Evolutionary conservation across 192 early-diverging fungal species (phyloP).

Genomic region (Rhizoclosmatium sp.): DNA sequence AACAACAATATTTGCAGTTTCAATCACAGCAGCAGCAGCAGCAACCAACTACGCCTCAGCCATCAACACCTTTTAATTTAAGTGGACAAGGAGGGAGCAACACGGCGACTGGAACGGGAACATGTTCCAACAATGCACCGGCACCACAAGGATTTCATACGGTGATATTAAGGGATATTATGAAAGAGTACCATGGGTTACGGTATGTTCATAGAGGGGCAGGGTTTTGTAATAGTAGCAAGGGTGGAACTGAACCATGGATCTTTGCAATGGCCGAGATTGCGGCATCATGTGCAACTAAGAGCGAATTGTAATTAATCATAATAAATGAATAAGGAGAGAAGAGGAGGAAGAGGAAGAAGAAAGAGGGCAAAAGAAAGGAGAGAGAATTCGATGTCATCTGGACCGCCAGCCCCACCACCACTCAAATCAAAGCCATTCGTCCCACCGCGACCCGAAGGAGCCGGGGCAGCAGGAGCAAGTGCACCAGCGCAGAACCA

Average conservation of each 20-base stretch:
- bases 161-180: constrained; percentile 21
- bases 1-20: background rate
- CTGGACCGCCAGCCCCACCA: constrained; percentile 22
- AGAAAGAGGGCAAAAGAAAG: background rate
- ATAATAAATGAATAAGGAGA: background rate
- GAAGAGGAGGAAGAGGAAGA: too few relatives aligned
- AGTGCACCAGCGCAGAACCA: background rate
- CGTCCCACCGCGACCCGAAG: constrained; percentile 25
- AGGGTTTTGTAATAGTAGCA: background rate
- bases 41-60: constrained; percentile 4
- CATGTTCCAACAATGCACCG: background rate
- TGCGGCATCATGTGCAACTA: background rate
- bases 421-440: constrained; percentile 26
- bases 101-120: background rate
- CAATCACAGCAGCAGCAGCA: background rate
- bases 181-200: constrained; percentile 26
- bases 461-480: background rate
- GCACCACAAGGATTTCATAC: constrained; percentile 10
- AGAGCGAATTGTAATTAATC: background rate
- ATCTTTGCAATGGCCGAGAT: constrained; percentile 20
- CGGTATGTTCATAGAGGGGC: constrained; percentile 18
- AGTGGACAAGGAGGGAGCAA: background rate
- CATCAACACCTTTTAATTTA: constrained; percentile 21
- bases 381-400: background rate
- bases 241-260: constrained; percentile 9